Evolutionary conservation across 2,329 filamentous ascomycete species (phyloP), one percentile per base, ranked within the genome.

Genomic region (Xylogone sp.): DNA sequence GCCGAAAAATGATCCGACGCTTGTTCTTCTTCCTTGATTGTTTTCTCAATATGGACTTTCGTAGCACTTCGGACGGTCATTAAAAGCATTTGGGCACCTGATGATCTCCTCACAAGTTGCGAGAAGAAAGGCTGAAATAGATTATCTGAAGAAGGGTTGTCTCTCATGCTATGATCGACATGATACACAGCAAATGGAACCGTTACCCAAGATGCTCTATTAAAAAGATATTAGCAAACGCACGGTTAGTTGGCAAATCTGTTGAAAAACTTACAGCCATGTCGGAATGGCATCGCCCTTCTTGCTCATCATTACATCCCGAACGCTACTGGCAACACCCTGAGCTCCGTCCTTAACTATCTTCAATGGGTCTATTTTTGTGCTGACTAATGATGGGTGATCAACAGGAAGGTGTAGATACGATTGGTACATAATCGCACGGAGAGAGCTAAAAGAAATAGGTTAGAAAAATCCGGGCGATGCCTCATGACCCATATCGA

Each of bases 261-360:
- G 6, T 27, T 27, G 24, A 27, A 10, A 27, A 27, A 27, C 24
- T 21, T 21, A 54, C 52, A 54, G 42, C 47, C 48, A 51, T 18
- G 43, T 51, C 6, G 52, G 52, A n/a, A 54, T 43, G 42, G 52
- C 48, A 18, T 54, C 52, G 19, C 48, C 51, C 27, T 54, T 54
- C 48, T 54, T 54, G 18, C 43, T 54, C 19, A 27, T 24, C 44
- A 54, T 54, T 16, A 54, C 24, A 9, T 47, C 45, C 20, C 43
- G 39, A 16, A 54, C 52, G 21, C 48, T 54, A 3, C 24, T 44
- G 2, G 43, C 52, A 2, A 54, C 52, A 43, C 42, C 44, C 45
- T 45, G 42, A 20, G 52, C 45, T 16, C 48, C 52, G 7, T 54
- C 52, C 43, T 54, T 54, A 45, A 54, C 51, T 24, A 48, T 45